Base-by-base conservation (phyloP, 306 rosid species). In the Cucumis cinereus region DNA sequence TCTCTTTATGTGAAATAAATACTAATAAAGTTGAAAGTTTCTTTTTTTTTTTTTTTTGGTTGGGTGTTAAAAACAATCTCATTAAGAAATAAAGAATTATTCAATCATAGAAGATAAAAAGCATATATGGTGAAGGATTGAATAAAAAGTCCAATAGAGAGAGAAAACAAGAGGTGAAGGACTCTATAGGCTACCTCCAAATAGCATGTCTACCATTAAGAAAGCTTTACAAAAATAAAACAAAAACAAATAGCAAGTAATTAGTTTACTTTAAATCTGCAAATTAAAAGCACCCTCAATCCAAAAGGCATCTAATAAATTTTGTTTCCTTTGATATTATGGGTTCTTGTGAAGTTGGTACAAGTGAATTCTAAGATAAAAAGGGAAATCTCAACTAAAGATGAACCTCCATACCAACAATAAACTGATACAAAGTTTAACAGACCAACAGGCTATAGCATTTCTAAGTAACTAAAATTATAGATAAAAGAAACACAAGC, bases 401-500 rank as follows among this genome's bases (percentile, higher is more conserved):
- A 49, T 70, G 41, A 23, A 69, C 24, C 38, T 23, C 75, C 40
- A 43, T 43, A 43, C 24, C 23, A 38, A 1, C 11, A 36, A 67
- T 41, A 20, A 20, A 69, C 10, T n/a, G 56, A 43, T 17, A 38
- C 72, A 66, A n/a, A 66, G 17, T 66, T 50, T 17, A 50, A 66
- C 13, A 10, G 30, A 17, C 12, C 72, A 30, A 38, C 3, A 8
- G 45, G 45, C 19, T 63, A 40, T 33, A 66, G 26, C 47, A 36
- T 66, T 66, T 36, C 73, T 63, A n/a, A 38, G 52, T 36, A 64
- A 50, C 6, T 36, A 40, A 73, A 75, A 79, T 75, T 75, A 30
- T 73, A 83, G 43, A 55, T 41, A 58, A 53, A 69, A 76, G 33
- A 56, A 76, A 30, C 50, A 28, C 59, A 55, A 55, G 61, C 64